Percentiles rank a stretch among this genome's conserved stretches.
Evolutionary conservation across 371 early-diverging fungal species (phyloP).

Genomic region (Lichtheimia hyalospora): DNA sequence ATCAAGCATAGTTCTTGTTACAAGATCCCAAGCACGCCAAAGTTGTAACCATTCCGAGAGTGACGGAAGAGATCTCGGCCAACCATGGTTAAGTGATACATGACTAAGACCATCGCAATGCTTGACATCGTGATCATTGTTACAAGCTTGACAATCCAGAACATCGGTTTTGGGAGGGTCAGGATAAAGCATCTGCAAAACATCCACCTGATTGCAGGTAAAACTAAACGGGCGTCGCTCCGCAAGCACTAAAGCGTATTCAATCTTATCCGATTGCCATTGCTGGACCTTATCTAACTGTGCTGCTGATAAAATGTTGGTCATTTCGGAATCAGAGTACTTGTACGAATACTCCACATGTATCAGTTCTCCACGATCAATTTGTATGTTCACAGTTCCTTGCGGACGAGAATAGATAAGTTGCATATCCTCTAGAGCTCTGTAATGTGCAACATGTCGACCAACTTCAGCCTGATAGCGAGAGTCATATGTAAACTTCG

Average conservation of each 20-base stretch:
- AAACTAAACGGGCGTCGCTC: conserved; percentile 71
- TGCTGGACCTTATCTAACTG: conserved; percentile 53
- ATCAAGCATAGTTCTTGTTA: conserved; percentile 64
- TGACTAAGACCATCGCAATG: neutral
- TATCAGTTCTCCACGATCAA: conserved; percentile 80
- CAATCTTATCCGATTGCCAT: conserved; percentile 64
- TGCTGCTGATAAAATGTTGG: conserved; percentile 54
- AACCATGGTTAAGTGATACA: conserved; percentile 11
- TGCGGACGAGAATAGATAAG: conserved; percentile 42
- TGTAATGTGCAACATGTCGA: conserved; percentile 81
- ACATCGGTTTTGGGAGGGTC: neutral
- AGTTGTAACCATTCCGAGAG: conserved; percentile 73
- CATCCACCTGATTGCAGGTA: conserved; percentile 19
- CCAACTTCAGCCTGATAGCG: conserved; percentile 74
- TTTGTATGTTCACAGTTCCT: conserved; percentile 20
- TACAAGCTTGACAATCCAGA: conserved; percentile 11
- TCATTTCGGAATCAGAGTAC: conserved; percentile 64
- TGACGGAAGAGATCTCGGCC: conserved; percentile 47
- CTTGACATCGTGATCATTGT: conserved; percentile 9
- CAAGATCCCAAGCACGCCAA: conserved; percentile 82
- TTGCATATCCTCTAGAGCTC: conserved; percentile 49
- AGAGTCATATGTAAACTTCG: conserved; percentile 70
- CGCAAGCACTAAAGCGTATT: conserved; percentile 74
- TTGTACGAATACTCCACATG: conserved; percentile 90
- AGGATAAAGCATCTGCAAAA: conserved; percentile 10